phyloP scores from a whole-genome alignment of 768 basidiomycete genomes.

The Pleurotus eryngii region DNA sequence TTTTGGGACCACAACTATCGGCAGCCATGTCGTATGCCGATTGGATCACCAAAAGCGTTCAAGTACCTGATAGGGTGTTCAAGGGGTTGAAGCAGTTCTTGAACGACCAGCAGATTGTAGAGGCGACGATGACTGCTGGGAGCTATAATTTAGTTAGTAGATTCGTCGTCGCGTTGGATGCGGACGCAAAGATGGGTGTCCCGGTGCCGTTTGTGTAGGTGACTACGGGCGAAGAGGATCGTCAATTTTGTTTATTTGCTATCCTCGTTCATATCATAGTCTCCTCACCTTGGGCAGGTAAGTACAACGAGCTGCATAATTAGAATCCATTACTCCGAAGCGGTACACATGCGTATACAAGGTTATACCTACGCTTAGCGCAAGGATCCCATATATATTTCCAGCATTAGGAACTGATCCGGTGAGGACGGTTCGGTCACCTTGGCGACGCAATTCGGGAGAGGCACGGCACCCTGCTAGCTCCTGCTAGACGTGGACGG shows the following conservation, averaged over 20 bases:
- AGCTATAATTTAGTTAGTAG: slow-evolving; percentile 29
- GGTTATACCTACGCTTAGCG: too few relatives aligned
- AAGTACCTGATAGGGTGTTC: slow-evolving; percentile 22
- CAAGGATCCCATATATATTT: slow-evolving; percentile 38
- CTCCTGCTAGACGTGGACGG: slow-evolving; percentile 36
- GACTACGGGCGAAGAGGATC: too few relatives aligned
- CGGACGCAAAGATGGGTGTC: slow-evolving; percentile 25
- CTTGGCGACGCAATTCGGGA: slow-evolving; percentile 35
- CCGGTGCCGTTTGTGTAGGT: slow-evolving; percentile 15
- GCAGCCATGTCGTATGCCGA: slow-evolving; percentile 26
- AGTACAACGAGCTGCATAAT: too few relatives aligned
- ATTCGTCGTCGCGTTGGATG: slow-evolving; percentile 23
- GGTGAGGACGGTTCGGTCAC: slow-evolving; percentile 17
- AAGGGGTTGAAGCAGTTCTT: slow-evolving; percentile 19
- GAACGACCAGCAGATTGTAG: slow-evolving; percentile 23
- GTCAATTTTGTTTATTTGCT: too few relatives aligned
- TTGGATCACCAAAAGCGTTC: slow-evolving; percentile 22
- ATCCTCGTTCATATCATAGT: too few relatives aligned
- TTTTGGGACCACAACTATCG: slow-evolving; percentile 20
- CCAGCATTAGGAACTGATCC: slow-evolving; percentile 31
- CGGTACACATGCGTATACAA: too few relatives aligned
- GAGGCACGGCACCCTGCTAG: slow-evolving; percentile 28
- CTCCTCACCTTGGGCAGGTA: too few relatives aligned
- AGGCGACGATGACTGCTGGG: slow-evolving; percentile 24
- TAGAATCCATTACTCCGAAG: too few relatives aligned